Conservation (phyloP, 2,329 filamentous ascomycete genomes). For the Didymella sp. region DNA sequence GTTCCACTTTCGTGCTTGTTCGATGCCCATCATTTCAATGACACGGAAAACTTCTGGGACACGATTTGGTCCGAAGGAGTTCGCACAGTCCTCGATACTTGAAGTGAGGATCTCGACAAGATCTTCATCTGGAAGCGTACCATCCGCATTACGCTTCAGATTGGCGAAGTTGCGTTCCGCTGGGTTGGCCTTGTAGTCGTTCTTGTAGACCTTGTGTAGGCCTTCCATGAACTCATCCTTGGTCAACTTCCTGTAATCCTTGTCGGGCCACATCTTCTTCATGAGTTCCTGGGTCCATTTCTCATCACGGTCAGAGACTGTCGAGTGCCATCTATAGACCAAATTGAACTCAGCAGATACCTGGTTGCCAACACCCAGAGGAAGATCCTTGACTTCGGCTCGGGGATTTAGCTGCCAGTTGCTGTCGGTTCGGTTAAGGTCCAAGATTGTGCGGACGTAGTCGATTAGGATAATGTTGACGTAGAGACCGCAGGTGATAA, state of each 20-base stretch:
- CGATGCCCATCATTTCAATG: slow-evolving; percentile 81
- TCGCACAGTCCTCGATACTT: slow-evolving; percentile 77
- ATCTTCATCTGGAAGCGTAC: slow-evolving; percentile 76
- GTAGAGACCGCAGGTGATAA: slow-evolving; percentile 62
- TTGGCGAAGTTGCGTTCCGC: slow-evolving; percentile 71
- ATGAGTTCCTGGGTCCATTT: slow-evolving; percentile 73
- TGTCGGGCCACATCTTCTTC: slow-evolving; percentile 54
- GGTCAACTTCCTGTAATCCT: slow-evolving; percentile 61
- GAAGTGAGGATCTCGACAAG: slow-evolving; percentile 73
- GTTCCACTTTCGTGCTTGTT: slow-evolving; percentile 79
- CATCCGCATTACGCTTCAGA: slow-evolving; percentile 69
- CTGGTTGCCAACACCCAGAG: slow-evolving; percentile 78
- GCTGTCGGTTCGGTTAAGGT: slow-evolving; percentile 72
- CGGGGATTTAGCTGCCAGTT: slow-evolving; percentile 84
- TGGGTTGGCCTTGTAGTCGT: slow-evolving; percentile 68
- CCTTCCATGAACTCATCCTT: slow-evolving; percentile 67
- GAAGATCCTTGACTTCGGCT: slow-evolving; percentile 68
- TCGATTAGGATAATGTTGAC: slow-evolving; percentile 62
- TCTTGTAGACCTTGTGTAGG: slow-evolving; percentile 67
- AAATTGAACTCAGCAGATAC: slow-evolving; percentile 90
- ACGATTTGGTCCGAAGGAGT: slow-evolving; percentile 66
- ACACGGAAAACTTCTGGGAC: slow-evolving; percentile 76
- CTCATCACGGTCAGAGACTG: slow-evolving; percentile 77
- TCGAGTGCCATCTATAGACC: slow-evolving; percentile 86
- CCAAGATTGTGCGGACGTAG: slow-evolving; percentile 62